Percentiles rank a stretch among this genome's conserved stretches.
Conservation (phyloP, 768 basidiomycete species). For the Panaeolus papilionaceus region DNA sequence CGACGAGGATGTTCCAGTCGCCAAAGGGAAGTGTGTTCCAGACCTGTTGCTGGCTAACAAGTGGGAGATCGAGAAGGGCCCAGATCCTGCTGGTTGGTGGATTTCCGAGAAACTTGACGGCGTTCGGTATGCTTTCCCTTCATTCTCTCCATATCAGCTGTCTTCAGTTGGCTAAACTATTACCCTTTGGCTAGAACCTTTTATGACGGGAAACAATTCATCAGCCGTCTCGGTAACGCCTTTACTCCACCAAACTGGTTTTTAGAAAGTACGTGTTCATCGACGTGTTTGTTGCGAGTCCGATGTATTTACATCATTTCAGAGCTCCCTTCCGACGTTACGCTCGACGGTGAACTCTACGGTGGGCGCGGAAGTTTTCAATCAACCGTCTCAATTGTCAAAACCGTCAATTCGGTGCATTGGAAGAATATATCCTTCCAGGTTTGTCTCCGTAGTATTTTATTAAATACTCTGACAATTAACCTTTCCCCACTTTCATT, state of each 20-base stretch:
- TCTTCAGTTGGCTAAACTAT: slow-evolving; percentile 9
- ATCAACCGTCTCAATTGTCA: slow-evolving; percentile 64
- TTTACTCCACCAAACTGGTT: slow-evolving; percentile 66
- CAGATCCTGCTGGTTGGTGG: slow-evolving; percentile 66
- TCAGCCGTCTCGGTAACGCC: slow-evolving; percentile 62
- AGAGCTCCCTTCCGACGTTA: slow-evolving; percentile 61
- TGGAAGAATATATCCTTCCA: slow-evolving; percentile 63
- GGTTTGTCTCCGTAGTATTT: slow-evolving; percentile 35
- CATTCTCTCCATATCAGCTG: not conserved
- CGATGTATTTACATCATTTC: slow-evolving; percentile 7
- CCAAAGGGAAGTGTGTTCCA: slow-evolving; percentile 43
- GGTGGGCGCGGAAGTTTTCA: slow-evolving; percentile 63
- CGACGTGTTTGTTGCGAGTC: not conserved
- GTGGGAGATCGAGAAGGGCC: slow-evolving; percentile 60
- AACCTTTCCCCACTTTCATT: slow-evolving; percentile 2
- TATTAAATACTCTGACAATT: not conserved
- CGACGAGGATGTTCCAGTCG: slow-evolving; percentile 33
- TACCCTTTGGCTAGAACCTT: slow-evolving; percentile 45
- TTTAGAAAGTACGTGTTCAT: slow-evolving; percentile 50
- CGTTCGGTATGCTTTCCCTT: slow-evolving; percentile 49
- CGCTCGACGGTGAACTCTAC: slow-evolving; percentile 67
- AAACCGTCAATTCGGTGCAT: slow-evolving; percentile 60
- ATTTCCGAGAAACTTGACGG: slow-evolving; percentile 69
- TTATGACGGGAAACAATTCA: slow-evolving; percentile 58
- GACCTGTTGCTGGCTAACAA: slow-evolving; percentile 60